Base-by-base conservation (phyloP, 495 filamentous ascomycete species). In the Aspergillus mulundensis region DNA sequence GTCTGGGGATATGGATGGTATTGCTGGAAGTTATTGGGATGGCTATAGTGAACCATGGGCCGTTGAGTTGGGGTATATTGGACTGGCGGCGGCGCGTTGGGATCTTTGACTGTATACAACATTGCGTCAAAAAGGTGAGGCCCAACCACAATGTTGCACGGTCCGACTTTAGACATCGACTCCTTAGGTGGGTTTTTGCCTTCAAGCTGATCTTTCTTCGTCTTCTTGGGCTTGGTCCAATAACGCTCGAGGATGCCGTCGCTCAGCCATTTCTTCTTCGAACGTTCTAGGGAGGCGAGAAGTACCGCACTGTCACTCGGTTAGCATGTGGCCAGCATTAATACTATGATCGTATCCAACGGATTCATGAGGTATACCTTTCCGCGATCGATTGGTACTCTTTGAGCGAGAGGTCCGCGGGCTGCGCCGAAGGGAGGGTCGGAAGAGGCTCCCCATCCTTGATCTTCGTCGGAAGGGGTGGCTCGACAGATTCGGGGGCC, bases 231-330 rank as follows among this genome's bases (percentile, higher is more conserved):
- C 62, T 97, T 96, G 11, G 87, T 87, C 87, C 92, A 97, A 70
- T 95, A 97, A 61, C 88, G 88, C 57, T 94, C 91, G 57, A 99
- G 89, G 34, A 96, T 85, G 16, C 88, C 87, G 59, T 95, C 91
- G 61, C 79, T 85, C 8, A 91, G 80, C 95, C 95, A 97, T 82
- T 85, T 87, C 61, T 87, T 82, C 52, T 90, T 89, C 46, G 95
- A 97, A 49, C 89, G 83, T 46, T 86, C 77, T 16, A 99, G 79
- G 4, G 95, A 92, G 50, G 89, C 84, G 47, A 86, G 79, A 46
- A 97, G 77, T 7, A 99, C 88, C 47, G 88, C 90, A 70, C 93
- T 97, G 25, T 54, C 23, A n/a, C 4, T 7, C n/a, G 2, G 52
- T 59, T 11, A 51, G 32, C 16, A n/a, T n/a, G 15, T n/a, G 18